Conservation (phyloP, 148 eudicot genomes). For the Silene uniflora region DNA sequence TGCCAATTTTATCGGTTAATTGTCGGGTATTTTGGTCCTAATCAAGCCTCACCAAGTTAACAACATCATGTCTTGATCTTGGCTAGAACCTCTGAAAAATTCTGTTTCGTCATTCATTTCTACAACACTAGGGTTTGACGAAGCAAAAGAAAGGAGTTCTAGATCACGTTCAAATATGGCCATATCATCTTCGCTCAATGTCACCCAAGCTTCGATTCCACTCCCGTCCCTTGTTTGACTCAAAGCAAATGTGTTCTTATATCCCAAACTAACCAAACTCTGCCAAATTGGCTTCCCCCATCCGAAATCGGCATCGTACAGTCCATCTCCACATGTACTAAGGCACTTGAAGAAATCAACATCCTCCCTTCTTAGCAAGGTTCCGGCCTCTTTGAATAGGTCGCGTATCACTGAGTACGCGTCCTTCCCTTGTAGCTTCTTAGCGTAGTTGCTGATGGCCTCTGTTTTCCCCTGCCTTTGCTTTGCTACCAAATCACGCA, state of each 20-base stretch:
- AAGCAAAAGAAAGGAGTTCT: slow-evolving; percentile 26
- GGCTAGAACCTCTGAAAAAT: not conserved
- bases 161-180: slow-evolving; percentile 22
- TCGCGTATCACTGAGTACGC: slow-evolving; percentile 22
- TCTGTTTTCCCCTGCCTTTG: slow-evolving; percentile 35
- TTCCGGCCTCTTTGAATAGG: slow-evolving; percentile 31
- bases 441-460: slow-evolving; percentile 26
- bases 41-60: slow-evolving; percentile 16
- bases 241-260: slow-evolving; percentile 33
- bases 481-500: slow-evolving; percentile 23
- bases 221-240: slow-evolving; percentile 27
- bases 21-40: no score
- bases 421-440: slow-evolving; percentile 26
- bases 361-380: slow-evolving; percentile 27
- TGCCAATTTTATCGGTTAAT: no score
- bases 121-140: slow-evolving; percentile 24
- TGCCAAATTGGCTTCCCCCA: slow-evolving; percentile 49
- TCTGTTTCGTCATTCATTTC: not conserved
- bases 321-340: slow-evolving; percentile 31
- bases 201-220: slow-evolving; percentile 49
- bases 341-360: slow-evolving; percentile 33
- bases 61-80: slow-evolving; percentile 9
- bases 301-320: slow-evolving; percentile 49
- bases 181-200: slow-evolving; percentile 26
- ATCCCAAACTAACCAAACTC: slow-evolving; percentile 28